These are phyloP conservation scores for Phytophthora tentaculata DNA, from an alignment of 352 stramenopile species.

Conservation along the genomic window DNA sequence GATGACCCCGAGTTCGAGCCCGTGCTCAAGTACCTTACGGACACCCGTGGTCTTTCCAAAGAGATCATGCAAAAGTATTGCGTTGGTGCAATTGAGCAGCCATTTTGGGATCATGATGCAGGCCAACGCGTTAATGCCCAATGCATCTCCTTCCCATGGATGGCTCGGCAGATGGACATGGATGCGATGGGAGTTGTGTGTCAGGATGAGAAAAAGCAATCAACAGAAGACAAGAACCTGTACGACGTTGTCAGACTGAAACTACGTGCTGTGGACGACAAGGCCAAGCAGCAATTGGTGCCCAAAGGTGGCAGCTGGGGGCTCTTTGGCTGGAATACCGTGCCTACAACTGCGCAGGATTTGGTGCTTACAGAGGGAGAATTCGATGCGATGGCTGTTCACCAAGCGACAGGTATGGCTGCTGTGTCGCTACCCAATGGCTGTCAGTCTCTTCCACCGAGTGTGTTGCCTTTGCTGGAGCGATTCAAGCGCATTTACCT, in stretches of 20 bases:
- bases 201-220: conserved; percentile 33
- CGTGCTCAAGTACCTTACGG: conserved; percentile 77
- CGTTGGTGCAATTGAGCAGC: conserved; percentile 89
- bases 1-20: conserved; percentile 66
- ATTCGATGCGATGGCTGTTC: conserved; percentile 97
- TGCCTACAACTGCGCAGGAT: conserved; percentile 84
- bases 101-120: conserved; percentile 68
- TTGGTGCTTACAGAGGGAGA: conserved; percentile 98
- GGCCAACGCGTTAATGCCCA: conserved; percentile 61
- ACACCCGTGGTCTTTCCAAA: conserved; percentile 66
- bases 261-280: conserved; percentile 85
- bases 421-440: conserved; percentile 98
- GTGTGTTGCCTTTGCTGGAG: conserved; percentile 96
- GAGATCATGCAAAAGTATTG: conserved; percentile 89
- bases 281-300: conserved; percentile 86
- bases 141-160: conserved; percentile 97
- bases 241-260: conserved; percentile 88
- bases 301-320: conserved; percentile 96
- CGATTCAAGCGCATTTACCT: conserved; percentile 97
- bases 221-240: conserved; percentile 69
- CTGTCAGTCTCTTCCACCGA: conserved; percentile 94
- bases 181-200: conserved; percentile 84
- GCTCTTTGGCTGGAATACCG: conserved; percentile 99
- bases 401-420: conserved; percentile 94
- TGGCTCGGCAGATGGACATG: conserved; percentile 87